Base-by-base conservation (phyloP, 1,139 yeast genomes). In the Meyerozyma carpophila region DNA sequence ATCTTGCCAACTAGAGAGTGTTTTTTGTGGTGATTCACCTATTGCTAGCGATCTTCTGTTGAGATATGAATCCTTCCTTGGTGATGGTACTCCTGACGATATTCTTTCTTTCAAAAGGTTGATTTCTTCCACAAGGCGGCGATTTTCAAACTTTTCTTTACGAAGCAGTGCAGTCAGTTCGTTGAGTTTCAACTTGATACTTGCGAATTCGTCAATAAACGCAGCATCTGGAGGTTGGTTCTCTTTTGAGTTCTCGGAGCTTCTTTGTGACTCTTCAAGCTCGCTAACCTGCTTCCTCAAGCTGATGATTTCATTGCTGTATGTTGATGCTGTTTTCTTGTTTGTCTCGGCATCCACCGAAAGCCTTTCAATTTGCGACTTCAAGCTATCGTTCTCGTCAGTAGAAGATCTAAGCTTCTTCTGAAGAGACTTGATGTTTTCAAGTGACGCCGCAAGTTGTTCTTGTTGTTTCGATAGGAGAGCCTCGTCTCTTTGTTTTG, bases 91-190 rank as follows among this genome's bases (percentile, higher is more conserved):
- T 18, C 44, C 63, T 43, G 42, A 50, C 24, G 45, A 44, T 31
- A 66, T 57, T 43, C 73, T 61, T 32, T 58, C 74, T 50, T 81
- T 84, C 10, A 84, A 61, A 51, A 82, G 64, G 29, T 73, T 70
- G 43, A 83, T 54, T 47, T 84, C 88, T 42, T 83, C 82, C n/a
- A 67, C 62, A 37, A 83, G 58, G 50, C 77, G 75, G 56, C 61
- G 64, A 48, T 78, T 80, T 48, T 79, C 84, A 41, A 79, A 76
- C 42, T 70, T 68, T 49, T 79, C 82, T 41, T 69, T 74, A 38
- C 81, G 68, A 41, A 79, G 56, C 5, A 65, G 58, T 7, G 82
- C 82, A 45, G 72, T 70, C 36, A 68, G 73, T 47, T 80, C 84
- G 48, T 78, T 77, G 36, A 81, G 58, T 48, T 76, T 75, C 20